Evolutionary conservation across 1,284 basidiomycete genomes (phyloP).

Genomic region (Hymenochaete sp.): DNA sequence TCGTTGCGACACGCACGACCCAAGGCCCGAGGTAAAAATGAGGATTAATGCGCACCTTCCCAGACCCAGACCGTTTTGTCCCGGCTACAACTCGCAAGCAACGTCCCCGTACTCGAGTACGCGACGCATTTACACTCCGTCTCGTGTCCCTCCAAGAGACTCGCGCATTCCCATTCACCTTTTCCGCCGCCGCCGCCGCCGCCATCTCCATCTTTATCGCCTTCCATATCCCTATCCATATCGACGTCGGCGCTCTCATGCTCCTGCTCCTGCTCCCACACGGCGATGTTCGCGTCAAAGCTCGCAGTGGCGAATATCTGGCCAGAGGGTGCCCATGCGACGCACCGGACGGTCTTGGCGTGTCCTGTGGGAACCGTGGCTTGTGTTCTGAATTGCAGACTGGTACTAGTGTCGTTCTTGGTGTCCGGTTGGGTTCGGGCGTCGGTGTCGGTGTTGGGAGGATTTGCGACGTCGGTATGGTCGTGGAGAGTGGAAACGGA

Average conservation of each 20-base stretch:
- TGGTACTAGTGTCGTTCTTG: constrained; percentile 21
- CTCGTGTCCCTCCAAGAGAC: constrained; percentile 90
- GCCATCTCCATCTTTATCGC: constrained; percentile 30
- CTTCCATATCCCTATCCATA: no score
- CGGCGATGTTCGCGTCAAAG: constrained; percentile 88
- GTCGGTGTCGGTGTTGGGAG: not conserved
- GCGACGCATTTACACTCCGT: constrained; percentile 95
- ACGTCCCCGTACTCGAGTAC: constrained; percentile 71
- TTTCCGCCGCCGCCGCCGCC: constrained; percentile 23
- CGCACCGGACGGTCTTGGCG: constrained; percentile 79
- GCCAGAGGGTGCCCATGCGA: constrained; percentile 90
- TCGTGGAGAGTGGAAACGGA: no score
- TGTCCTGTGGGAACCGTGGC: constrained; percentile 77
- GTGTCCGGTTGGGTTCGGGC: not conserved
- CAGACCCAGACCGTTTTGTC: constrained; percentile 99
- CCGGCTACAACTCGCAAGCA: constrained; percentile 88
- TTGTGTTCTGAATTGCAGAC: constrained; percentile 43
- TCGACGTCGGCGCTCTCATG: no score
- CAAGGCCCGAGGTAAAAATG: not conserved
- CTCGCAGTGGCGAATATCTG: constrained; percentile 87
- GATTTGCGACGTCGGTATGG: no score
- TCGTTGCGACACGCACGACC: not conserved
- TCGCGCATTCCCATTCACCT: constrained; percentile 80
- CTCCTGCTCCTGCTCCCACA: constrained; percentile 71
- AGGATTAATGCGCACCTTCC: constrained; percentile 61